phyloP scores from a whole-genome alignment of 2,329 filamentous ascomycete species.

The Xylaria sp. region DNA sequence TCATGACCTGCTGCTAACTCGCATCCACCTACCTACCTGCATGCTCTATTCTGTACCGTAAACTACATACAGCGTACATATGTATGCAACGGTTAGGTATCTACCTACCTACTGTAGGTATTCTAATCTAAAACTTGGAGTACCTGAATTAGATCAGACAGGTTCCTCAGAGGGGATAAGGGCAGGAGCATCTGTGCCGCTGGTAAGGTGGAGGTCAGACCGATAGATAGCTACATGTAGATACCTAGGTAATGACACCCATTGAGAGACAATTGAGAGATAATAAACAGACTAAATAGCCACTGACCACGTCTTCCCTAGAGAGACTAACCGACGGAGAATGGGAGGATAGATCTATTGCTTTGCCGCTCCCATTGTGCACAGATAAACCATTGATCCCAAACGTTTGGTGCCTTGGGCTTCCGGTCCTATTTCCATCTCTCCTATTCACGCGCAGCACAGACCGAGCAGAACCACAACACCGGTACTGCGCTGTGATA shows the following conservation, averaged over 20 bases:
- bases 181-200: neutral
- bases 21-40: neutral
- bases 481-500: conserved; percentile 2
- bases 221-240: no score
- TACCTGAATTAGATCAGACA: neutral
- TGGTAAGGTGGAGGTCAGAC: neutral
- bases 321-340: neutral
- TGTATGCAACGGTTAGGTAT: neutral
- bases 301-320: neutral
- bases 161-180: neutral
- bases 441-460: conserved; percentile 6
- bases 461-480: conserved; percentile 4
- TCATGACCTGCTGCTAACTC: conserved; percentile 4
- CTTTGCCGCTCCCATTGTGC: conserved; percentile 1
- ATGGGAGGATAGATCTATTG: neutral
- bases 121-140: no score
- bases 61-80: no score
- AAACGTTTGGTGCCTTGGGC: neutral
- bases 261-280: neutral
- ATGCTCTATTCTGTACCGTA: no score
- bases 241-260: neutral
- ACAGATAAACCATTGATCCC: neutral
- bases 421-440: neutral
- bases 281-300: neutral
- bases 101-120: no score